phyloP scores from a whole-genome alignment of 805 yeast species.

The Kuraishia ogatae region DNA sequence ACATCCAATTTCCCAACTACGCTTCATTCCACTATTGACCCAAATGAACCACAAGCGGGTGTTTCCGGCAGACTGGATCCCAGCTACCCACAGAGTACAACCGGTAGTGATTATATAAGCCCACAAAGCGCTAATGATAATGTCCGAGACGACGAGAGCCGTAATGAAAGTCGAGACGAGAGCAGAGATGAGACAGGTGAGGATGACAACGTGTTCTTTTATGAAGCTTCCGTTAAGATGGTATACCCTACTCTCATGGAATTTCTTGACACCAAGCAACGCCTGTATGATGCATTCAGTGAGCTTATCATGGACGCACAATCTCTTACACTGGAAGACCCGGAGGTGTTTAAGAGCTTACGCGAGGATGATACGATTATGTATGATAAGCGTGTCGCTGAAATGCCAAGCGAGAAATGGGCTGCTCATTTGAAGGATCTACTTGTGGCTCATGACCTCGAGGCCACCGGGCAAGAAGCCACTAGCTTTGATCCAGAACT shows the following conservation, averaged over 20 bases:
- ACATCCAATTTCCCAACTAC: neutral
- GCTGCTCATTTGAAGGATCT: conserved; percentile 38
- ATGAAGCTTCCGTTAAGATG: conserved; percentile 22
- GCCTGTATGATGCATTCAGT: conserved; percentile 51
- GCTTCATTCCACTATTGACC: neutral
- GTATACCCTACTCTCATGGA: conserved; percentile 49
- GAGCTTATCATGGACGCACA: conserved; percentile 62
- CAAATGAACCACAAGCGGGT: neutral
- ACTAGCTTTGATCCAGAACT: conserved; percentile 16
- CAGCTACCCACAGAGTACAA: neutral
- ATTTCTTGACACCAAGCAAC: conserved; percentile 67
- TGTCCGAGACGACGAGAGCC: neutral
- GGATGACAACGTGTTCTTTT: conserved; percentile 16
- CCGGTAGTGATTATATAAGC: neutral
- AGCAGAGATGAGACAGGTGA: neutral
- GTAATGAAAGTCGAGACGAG: neutral
- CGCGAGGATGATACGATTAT: conserved; percentile 44
- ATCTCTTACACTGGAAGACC: conserved; percentile 60
- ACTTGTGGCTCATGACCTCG: conserved; percentile 20
- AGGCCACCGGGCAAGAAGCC: neutral
- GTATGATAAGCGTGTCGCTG: conserved; percentile 28
- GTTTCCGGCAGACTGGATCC: neutral
- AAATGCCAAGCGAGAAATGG: conserved; percentile 37
- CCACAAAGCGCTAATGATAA: neutral
- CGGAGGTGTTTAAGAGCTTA: conserved; percentile 62